Conservation (phyloP, 2,329 filamentous ascomycete genomes). For the Colletotrichum endophyticum region DNA sequence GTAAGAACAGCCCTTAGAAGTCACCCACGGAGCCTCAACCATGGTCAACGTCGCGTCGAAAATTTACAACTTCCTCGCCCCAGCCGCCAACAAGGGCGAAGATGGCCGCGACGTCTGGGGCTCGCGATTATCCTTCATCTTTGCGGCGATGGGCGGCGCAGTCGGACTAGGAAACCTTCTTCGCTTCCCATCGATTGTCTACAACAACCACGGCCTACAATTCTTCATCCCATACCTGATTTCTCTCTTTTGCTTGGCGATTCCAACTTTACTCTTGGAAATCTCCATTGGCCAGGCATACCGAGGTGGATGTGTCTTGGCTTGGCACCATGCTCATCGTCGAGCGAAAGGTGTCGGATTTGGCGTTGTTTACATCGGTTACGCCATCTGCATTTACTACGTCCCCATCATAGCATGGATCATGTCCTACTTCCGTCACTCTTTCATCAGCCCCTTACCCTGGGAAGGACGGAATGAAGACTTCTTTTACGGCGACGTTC, state of each 20-base stretch:
- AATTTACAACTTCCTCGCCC: constrained; percentile 23
- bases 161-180: constrained; percentile 61
- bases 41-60: constrained; percentile 6
- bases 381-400: constrained; percentile 58
- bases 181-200: constrained; percentile 58
- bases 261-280: constrained; percentile 57
- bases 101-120: constrained; percentile 48
- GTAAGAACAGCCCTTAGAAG: not conserved
- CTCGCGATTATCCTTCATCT: constrained; percentile 49
- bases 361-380: constrained; percentile 53
- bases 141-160: constrained; percentile 57
- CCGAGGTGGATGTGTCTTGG: constrained; percentile 54
- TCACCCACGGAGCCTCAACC: not conserved
- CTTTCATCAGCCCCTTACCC: constrained; percentile 56
- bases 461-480: constrained; percentile 51
- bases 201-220: constrained; percentile 61
- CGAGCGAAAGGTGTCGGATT: constrained; percentile 57
- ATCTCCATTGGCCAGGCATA: constrained; percentile 71
- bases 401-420: constrained; percentile 60
- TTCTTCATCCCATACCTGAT: constrained; percentile 62
- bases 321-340: constrained; percentile 52
- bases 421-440: constrained; percentile 60
- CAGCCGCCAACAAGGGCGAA: constrained; percentile 25
- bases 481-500: constrained; percentile 31
- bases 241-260: constrained; percentile 55